Base-by-base conservation (phyloP, 148 eudicot species). In the Nepenthes mirabilis region DNA sequence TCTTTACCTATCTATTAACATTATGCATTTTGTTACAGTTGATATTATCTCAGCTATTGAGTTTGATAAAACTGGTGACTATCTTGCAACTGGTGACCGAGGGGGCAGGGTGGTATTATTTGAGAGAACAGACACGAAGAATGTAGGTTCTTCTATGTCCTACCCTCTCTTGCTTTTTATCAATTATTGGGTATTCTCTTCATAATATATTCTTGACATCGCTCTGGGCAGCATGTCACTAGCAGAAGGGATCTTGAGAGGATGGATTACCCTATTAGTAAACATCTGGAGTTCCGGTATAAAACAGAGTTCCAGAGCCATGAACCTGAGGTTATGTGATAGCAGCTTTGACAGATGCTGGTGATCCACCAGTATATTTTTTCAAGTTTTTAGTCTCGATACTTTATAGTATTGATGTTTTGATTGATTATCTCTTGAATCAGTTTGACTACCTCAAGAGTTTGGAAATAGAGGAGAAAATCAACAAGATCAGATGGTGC, bases 261-360 rank as follows among this genome's bases (percentile, higher is more conserved):
- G 72, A 81, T 66, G 70, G 95, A 89, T 71, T 71, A 72, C 58
- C 56, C 87, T 48, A 76, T 72, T 36, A 77, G 70, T 58, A 83
- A 85, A 69, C 99, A 93, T 77, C 96, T 95, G 12, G 99, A 86
- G 66, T 93, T 93, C 47, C 99, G 91, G 36, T 93, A 93, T 78
- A 93, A 93, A 77, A 93, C 99, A 11, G 99, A 93, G 77, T 93
- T 93, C 66, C 99, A 93, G 79, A 93, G 99, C 68, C 99, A 93
- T 64, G 99, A 93, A 68, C 99, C 99, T 65, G 99, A 93, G 99
- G 99, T 93, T 32, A 55, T 70, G 47, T 57, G 13, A 37, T 3
- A 11, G 40, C 54, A 14, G 23, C 33, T 9, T 47, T 55, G 61
- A 43, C 47, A 36, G 60, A 52, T 65, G 57, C 35, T 62, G 60